Conservation (phyloP, 768 basidiomycete species). For the Naematelia encephala region DNA sequence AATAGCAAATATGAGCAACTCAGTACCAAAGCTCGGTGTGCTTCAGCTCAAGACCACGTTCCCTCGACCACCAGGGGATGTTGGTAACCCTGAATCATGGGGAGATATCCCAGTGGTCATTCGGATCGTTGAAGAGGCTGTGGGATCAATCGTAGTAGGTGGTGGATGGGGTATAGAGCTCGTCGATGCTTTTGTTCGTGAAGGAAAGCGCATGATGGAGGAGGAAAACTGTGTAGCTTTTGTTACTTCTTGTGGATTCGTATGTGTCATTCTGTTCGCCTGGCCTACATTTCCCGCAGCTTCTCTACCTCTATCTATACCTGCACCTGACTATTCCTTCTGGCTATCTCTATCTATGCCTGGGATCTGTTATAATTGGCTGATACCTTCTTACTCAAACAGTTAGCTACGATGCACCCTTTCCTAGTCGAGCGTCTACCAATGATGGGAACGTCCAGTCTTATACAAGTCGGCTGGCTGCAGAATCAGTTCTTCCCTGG, state of each 20-base stretch:
- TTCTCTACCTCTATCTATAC: too few relatives aligned
- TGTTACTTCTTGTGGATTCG: conserved; percentile 34
- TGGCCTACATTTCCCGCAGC: too few relatives aligned
- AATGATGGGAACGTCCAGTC: conserved; percentile 25
- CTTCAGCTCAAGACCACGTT: conserved; percentile 35
- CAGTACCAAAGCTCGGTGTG: conserved; percentile 27
- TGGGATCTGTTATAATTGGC: too few relatives aligned
- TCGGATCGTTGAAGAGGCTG: conserved; percentile 28
- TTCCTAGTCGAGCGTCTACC: conserved; percentile 25
- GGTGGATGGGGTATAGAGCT: conserved; percentile 26
- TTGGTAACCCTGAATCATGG: conserved; percentile 24
- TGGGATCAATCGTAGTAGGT: conserved; percentile 14
- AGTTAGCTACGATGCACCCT: conserved; percentile 42
- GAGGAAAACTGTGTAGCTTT: conserved; percentile 31
- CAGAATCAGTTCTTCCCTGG: conserved; percentile 24
- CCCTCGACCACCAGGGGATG: conserved; percentile 33
- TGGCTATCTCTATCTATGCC: too few relatives aligned
- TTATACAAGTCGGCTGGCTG: conserved; percentile 29
- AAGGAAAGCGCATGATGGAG: conserved; percentile 25
- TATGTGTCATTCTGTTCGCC: conserved; percentile 2
- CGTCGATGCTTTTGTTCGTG: conserved; percentile 30
- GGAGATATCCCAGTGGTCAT: conserved; percentile 27
- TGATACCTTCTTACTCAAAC: too few relatives aligned
- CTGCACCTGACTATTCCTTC: too few relatives aligned
- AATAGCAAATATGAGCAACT: background rate